A percentile compares a stretch with the other conserved stretches of the same genome.
Conservation (phyloP, 768 basidiomycete genomes). For the Hebeloma cylindrosporum region DNA sequence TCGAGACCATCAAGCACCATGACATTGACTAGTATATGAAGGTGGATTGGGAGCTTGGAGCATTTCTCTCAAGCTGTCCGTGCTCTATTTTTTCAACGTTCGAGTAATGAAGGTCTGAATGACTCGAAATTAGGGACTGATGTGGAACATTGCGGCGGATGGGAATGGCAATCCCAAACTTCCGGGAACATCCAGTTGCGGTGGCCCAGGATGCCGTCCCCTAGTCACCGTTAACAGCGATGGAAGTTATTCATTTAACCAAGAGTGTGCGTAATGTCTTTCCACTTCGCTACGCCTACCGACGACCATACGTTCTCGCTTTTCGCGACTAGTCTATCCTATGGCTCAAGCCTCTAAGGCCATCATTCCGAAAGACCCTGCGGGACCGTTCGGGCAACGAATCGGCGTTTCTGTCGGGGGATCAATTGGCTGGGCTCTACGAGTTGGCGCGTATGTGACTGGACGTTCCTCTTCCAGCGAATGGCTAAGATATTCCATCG, state of each 20-base stretch:
- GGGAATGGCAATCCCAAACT: conserved; percentile 61
- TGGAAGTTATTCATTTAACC: conserved; percentile 64
- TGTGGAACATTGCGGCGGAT: conserved; percentile 78
- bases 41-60: conserved; percentile 33
- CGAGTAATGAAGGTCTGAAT: conserved; percentile 20
- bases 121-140: conserved; percentile 54
- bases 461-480: conserved; percentile 51
- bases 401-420: conserved; percentile 66
- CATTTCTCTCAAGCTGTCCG: conserved; percentile 42
- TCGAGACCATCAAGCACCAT: background rate
- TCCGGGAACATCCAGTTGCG: conserved; percentile 64
- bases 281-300: background rate
- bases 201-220: conserved; percentile 59
- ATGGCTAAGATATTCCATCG: conserved; percentile 65
- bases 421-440: conserved; percentile 51
- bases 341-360: conserved; percentile 79
- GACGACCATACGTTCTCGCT: background rate
- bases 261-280: conserved; percentile 55
- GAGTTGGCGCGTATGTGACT: conserved; percentile 69
- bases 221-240: conserved; percentile 66
- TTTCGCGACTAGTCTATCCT: conserved; percentile 52
- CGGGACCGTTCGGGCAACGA: conserved; percentile 68
- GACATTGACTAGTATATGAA: conserved; percentile 6
- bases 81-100: conserved; percentile 19
- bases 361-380: conserved; percentile 63